Evolutionary conservation across 495 filamentous ascomycete genomes (phyloP).

Genomic region (Penicillium coffeae): DNA sequence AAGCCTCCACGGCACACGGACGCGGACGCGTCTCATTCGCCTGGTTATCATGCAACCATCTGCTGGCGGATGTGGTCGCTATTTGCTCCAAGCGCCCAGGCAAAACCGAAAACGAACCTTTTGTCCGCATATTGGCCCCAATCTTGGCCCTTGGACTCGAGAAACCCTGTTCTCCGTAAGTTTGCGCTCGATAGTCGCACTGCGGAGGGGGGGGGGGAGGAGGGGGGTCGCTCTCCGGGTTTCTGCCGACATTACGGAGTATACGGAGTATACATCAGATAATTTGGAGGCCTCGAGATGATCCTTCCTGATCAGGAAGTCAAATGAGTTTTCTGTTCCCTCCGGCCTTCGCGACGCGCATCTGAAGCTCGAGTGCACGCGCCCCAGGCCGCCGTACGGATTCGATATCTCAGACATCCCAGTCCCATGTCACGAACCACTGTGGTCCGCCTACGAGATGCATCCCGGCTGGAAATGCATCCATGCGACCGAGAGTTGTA

Average conservation of each 20-base stretch:
- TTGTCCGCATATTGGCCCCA: conserved; percentile 5
- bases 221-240: not conserved
- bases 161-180: conserved; percentile 1
- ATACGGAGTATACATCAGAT: not conserved
- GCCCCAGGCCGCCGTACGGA: no score
- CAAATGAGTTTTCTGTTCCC: conserved; percentile 5
- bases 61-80: not conserved
- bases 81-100: conserved; percentile 15
- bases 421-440: conserved; percentile 21
- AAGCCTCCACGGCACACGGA: conserved; percentile 7
- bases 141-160: not conserved
- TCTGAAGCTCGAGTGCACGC: conserved; percentile 8
- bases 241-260: no score
- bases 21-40: conserved; percentile 16
- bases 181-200: not conserved
- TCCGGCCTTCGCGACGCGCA: conserved; percentile 6
- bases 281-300: not conserved
- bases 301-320: conserved; percentile 11
- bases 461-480: not conserved
- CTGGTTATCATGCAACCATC: conserved; percentile 13
- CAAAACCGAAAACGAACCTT: conserved; percentile 11
- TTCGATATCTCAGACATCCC: conserved; percentile 6
- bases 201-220: not conserved
- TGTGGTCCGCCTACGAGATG: conserved; percentile 3
- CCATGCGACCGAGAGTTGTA: conserved; percentile 5